These are phyloP conservation scores for Blastomyces parvus DNA, from an alignment of 2,329 filamentous ascomycete genomes.

Conservation along the genomic window DNA sequence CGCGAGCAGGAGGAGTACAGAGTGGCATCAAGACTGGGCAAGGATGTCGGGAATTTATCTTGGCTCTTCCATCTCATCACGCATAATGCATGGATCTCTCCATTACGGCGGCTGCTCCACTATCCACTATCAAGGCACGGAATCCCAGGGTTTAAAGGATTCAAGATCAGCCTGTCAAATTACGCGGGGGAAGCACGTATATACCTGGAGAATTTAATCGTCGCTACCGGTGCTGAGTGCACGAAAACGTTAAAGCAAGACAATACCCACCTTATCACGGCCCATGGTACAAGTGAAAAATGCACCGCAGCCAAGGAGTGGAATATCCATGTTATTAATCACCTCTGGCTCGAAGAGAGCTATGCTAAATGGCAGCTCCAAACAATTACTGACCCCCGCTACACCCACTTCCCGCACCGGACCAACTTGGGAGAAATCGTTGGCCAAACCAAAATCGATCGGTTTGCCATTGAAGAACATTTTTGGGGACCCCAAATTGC, in stretches of 20 bases:
- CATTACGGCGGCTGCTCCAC: constrained; percentile 71
- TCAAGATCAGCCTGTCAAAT: constrained; percentile 84
- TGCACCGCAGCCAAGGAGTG: constrained; percentile 86
- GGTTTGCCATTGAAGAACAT: constrained; percentile 59
- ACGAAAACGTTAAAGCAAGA: constrained; percentile 93
- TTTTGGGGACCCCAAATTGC: constrained; percentile 43
- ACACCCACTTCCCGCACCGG: constrained; percentile 74
- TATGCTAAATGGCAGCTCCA: constrained; percentile 80
- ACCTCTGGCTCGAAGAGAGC: constrained; percentile 95
- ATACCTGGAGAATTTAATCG: constrained; percentile 87
- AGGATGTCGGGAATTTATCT: constrained; percentile 81
- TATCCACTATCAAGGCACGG: constrained; percentile 73
- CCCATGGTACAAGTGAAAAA: constrained; percentile 82
- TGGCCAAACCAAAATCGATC: constrained; percentile 75
- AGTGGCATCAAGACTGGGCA: constrained; percentile 62
- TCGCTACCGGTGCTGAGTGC: constrained; percentile 72
- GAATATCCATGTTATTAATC: constrained; percentile 83
- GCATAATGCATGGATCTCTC: constrained; percentile 79
- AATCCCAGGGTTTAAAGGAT: constrained; percentile 65
- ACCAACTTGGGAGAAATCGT: constrained; percentile 92
- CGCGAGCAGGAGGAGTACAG: constrained; percentile 73
- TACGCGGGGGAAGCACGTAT: constrained; percentile 89
- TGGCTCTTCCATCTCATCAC: constrained; percentile 93
- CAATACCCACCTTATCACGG: constrained; percentile 92
- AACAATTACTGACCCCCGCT: constrained; percentile 61